A percentile compares a stretch with the other conserved stretches of the same genome.
phyloP scores from a whole-genome alignment of 768 basidiomycete genomes.

The Crucibulum laeve region DNA sequence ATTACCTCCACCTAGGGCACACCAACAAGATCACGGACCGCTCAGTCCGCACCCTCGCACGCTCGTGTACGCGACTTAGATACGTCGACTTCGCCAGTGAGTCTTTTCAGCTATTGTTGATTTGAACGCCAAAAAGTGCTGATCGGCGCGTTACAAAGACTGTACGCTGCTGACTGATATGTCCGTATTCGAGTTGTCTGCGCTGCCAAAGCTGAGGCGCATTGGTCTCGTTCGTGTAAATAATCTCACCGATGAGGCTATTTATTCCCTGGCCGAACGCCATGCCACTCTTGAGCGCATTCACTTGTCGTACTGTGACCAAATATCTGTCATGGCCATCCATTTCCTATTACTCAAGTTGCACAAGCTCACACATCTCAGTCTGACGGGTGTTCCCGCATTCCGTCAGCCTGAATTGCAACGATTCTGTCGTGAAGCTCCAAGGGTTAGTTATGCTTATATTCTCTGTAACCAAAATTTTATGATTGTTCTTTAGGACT shows the following conservation, averaged over 20 bases:
- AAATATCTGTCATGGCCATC: slow-evolving; percentile 87
- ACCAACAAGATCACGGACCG: slow-evolving; percentile 85
- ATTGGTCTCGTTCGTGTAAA: slow-evolving; percentile 93
- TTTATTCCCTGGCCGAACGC: slow-evolving; percentile 83
- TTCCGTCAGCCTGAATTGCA: slow-evolving; percentile 86
- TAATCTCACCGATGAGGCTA: slow-evolving; percentile 91
- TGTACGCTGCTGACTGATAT: slow-evolving; percentile 87
- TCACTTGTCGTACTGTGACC: slow-evolving; percentile 96
- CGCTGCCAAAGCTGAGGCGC: slow-evolving; percentile 84
- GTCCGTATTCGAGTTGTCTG: slow-evolving; percentile 88
- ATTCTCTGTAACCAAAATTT: slow-evolving; percentile 6
- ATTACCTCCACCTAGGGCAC: slow-evolving; percentile 95
- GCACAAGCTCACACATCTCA: slow-evolving; percentile 90
- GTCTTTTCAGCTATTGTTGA: slow-evolving; percentile 22
- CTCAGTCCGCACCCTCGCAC: slow-evolving; percentile 78
- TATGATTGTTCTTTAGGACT: slow-evolving; percentile 56
- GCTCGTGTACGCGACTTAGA: slow-evolving; percentile 83
- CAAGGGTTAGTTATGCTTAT: slow-evolving; percentile 55
- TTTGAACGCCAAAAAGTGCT: slow-evolving; percentile 11
- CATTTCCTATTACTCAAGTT: slow-evolving; percentile 87
- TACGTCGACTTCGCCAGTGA: slow-evolving; percentile 96
- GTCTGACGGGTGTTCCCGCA: slow-evolving; percentile 93
- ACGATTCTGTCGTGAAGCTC: slow-evolving; percentile 84
- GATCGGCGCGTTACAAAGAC: slow-evolving; percentile 44
- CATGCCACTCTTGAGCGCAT: slow-evolving; percentile 89